Conservation (phyloP, 78 protist species). For the Dictyostelium capitatum region DNA sequence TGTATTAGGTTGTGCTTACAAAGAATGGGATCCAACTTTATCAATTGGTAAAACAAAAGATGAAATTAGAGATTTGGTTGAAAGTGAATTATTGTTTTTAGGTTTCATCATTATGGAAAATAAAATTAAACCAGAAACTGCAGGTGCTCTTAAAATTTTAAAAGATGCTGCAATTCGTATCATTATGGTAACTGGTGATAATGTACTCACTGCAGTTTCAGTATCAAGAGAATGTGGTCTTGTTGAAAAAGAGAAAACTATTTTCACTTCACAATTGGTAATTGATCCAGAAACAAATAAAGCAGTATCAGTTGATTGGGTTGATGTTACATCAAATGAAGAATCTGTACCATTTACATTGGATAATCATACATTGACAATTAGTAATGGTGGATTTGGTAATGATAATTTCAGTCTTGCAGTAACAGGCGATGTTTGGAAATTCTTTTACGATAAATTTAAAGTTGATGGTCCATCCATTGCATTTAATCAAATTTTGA, state of each 20-base stretch:
- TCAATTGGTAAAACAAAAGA: conserved; percentile 24
- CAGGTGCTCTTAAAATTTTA: conserved; percentile 64
- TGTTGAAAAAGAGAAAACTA: neutral
- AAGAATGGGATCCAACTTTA: neutral
- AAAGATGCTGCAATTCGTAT: conserved; percentile 65
- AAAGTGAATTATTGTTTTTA: conserved; percentile 72
- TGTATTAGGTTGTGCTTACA: conserved; percentile 91
- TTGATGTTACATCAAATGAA: neutral
- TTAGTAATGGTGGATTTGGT: neutral
- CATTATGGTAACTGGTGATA: conserved; percentile 93
- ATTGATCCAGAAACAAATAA: neutral
- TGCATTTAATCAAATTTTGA: conserved; percentile 40
- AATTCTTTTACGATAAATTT: conserved; percentile 26
- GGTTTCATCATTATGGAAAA: conserved; percentile 87
- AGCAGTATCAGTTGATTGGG: conserved; percentile 21
- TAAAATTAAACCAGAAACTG: conserved; percentile 87
- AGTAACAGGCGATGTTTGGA: conserved; percentile 73
- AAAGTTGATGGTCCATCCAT: conserved; percentile 19
- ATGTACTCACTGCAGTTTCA: conserved; percentile 91
- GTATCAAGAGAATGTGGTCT: conserved; percentile 87
- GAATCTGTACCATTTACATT: conserved; percentile 29
- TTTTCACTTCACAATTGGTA: conserved; percentile 34
- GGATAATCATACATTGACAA: conserved; percentile 7
- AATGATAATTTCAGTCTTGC: conserved; percentile 21
- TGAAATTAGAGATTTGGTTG: conserved; percentile 71